A percentile compares a stretch with the other conserved stretches of the same genome.
Conservation (phyloP, 371 early-diverging fungal genomes). For the Basidiobolus meristosporus region DNA sequence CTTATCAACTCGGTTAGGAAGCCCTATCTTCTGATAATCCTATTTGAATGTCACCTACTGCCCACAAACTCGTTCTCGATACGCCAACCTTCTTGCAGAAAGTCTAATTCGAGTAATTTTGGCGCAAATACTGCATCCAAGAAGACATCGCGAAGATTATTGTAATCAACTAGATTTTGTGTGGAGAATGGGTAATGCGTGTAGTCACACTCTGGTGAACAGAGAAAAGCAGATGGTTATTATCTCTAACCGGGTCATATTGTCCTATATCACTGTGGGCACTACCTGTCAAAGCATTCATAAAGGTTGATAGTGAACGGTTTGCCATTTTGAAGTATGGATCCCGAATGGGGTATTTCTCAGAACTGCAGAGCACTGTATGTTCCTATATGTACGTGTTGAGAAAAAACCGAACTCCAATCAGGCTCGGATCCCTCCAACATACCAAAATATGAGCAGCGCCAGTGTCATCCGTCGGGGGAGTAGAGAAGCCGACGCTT, state of each 20-base stretch:
- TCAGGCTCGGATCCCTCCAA: not conserved
- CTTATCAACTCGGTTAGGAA: constrained; percentile 11
- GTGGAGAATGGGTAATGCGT: constrained; percentile 91
- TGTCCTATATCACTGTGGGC: not conserved
- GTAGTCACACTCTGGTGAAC: constrained; percentile 48
- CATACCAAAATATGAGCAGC: constrained; percentile 77
- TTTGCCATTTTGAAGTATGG: constrained; percentile 96
- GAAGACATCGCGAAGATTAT: constrained; percentile 78
- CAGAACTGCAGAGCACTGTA: constrained; percentile 78
- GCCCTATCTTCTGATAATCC: not conserved
- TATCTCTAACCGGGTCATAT: not conserved
- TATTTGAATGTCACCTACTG: constrained; percentile 14
- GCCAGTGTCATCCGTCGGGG: constrained; percentile 64
- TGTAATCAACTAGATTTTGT: constrained; percentile 66
- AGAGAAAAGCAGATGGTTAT: no score
- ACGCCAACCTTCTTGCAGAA: constrained; percentile 90
- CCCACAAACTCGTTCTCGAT: constrained; percentile 60
- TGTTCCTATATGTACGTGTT: constrained; percentile 40
- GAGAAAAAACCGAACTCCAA: not conserved
- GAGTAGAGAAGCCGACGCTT: constrained; percentile 77
- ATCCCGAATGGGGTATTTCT: constrained; percentile 79
- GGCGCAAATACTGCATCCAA: constrained; percentile 85
- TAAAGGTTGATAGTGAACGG: constrained; percentile 86
- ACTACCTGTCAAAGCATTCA: constrained; percentile 87
- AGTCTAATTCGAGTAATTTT: constrained; percentile 54